phyloP scores from a whole-genome alignment of 1,284 basidiomycete genomes.

The Omphalotus olearius region DNA sequence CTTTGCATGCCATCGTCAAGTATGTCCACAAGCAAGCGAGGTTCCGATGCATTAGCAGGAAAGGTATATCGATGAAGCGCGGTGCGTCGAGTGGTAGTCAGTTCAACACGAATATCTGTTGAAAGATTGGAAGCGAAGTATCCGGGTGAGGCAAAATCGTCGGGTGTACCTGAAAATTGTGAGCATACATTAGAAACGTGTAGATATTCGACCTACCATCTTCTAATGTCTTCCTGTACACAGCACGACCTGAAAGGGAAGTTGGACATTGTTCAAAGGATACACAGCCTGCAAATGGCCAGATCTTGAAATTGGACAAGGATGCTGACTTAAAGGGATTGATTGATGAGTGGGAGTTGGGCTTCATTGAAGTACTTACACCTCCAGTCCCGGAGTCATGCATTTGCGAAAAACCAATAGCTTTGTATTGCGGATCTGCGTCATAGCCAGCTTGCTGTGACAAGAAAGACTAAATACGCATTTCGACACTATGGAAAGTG shows the following conservation, averaged over 20 bases:
- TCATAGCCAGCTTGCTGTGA: conserved; percentile 53
- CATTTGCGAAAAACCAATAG: conserved; percentile 45
- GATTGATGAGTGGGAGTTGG: conserved; percentile 48
- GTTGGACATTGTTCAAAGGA: conserved; percentile 30
- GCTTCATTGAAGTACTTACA: conserved; percentile 46
- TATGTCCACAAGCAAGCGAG: conserved; percentile 37
- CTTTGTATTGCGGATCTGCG: conserved; percentile 41
- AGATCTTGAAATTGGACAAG: conserved; percentile 40
- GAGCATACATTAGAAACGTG: background rate
- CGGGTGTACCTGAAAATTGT: background rate
- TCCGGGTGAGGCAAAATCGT: conserved; percentile 37
- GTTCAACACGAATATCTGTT: conserved; percentile 40
- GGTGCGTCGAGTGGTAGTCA: conserved; percentile 41
- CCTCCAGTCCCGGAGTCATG: conserved; percentile 52
- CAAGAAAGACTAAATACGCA: background rate
- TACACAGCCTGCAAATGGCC: conserved; percentile 28
- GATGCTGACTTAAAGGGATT: conserved; percentile 26
- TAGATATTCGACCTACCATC: conserved; percentile 28
- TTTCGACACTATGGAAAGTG: background rate
- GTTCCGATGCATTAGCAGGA: conserved; percentile 18
- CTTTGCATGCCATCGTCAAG: conserved; percentile 38
- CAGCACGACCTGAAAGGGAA: conserved; percentile 32
- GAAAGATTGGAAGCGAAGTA: conserved; percentile 44
- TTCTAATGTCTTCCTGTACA: conserved; percentile 33
- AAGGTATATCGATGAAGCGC: conserved; percentile 43